A percentile compares a stretch with the other conserved stretches of the same genome.
Conservation (phyloP, 768 basidiomycete genomes). For the Fomitopsis serialis region DNA sequence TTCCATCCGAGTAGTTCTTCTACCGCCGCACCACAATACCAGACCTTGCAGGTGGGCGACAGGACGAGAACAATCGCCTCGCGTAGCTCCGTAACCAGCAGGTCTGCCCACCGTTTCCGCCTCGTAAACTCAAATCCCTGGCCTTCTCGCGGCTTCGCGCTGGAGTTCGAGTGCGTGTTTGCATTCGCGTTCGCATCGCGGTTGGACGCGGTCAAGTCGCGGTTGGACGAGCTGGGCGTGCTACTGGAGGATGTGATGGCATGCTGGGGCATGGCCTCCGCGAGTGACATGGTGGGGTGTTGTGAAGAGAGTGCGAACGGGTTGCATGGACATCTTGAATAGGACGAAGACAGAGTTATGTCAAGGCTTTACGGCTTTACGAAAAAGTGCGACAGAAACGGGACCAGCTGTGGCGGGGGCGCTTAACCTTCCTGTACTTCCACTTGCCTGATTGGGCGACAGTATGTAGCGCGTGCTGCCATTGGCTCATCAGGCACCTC, state of each 20-base stretch:
- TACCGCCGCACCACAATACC: constrained; percentile 66
- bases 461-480: no score
- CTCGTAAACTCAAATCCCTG: constrained; percentile 75
- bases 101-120: constrained; percentile 81
- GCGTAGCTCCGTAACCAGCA: constrained; percentile 69
- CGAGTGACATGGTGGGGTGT: constrained; percentile 2
- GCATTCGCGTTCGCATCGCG: neutral
- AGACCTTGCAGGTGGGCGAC: constrained; percentile 54
- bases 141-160: no score
- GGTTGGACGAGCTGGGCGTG: neutral
- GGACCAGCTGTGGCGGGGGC: no score
- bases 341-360: neutral
- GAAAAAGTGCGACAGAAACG: no score
- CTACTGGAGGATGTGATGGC: neutral
- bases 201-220: neutral
- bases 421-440: no score
- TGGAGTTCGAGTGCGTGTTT: neutral
- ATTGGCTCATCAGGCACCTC: no score
- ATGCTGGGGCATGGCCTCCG: constrained; percentile 2
- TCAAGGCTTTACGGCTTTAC: neutral
- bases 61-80: constrained; percentile 69
- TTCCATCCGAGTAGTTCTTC: constrained; percentile 75
- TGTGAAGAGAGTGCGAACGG: neutral
- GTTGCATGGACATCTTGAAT: neutral
- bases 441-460: no score